Evolutionary conservation across 2,329 filamentous ascomycete species (phyloP), one percentile per base, ranked within the genome.

Genomic region (Paraconiothyrium sp.): DNA sequence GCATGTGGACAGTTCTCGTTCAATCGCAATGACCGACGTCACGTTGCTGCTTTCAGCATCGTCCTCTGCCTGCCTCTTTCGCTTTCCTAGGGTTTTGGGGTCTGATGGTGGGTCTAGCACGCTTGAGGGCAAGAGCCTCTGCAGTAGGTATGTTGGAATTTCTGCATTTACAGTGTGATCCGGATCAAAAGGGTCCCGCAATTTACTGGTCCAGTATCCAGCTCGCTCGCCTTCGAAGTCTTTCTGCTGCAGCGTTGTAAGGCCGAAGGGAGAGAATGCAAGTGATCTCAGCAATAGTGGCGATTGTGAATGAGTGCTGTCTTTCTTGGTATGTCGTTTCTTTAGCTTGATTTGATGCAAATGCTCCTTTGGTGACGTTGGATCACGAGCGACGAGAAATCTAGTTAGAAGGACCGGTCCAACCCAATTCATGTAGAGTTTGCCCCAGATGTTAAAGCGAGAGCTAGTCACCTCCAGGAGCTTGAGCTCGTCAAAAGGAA

Each of bases 381-480:
- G 3, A 22, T 67, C 50, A 44, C 51, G 64, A 3, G 57, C 59
- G 1, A 61, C 49, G 2, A 76, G 60, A 6, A 70, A 63, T 20
- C 68, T 68, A 2, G 71, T 70, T 14, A 82, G 70, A 4, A 82
- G 69, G 0, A 81, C 62, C 0, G 79, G 77, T 0, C 67, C 73
- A 14, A 54, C 50, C 62, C 79, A 76, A 30, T 78, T 77, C 63
- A 81, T 68, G 44, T 79, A 82, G 1, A 66, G 62, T 44, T 69
- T 72, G 1, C 77, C 78, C 62, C 68, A 72, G 14, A 82, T 76
- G 46, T 82, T 79, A 66, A 82, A 81, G 2, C 65, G 62, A 5
- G 70, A 60, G 5, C 73, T 73, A 5, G 80, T 72, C 1, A 79
- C 64, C 3, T 69, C 59, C 0, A 80, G 71, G 0, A 82, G 71